phyloP scores from a whole-genome alignment of 345 rosid species.

The Eutrema yunnanense region DNA sequence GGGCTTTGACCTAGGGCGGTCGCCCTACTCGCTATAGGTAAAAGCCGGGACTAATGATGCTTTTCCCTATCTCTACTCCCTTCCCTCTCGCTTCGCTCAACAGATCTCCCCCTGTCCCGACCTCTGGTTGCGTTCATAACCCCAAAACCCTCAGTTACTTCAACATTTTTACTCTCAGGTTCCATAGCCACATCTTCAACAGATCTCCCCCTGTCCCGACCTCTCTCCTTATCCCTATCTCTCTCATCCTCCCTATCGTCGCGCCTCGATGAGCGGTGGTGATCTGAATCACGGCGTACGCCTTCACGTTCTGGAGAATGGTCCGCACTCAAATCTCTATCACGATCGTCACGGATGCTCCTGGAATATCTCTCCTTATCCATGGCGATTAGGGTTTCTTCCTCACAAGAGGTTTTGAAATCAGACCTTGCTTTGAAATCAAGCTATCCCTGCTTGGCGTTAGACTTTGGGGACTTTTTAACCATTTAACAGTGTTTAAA shows the following conservation, averaged over 20 bases:
- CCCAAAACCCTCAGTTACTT: constrained; percentile 20
- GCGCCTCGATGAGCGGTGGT: constrained; percentile 47
- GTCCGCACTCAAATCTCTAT: constrained; percentile 29
- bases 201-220: constrained; percentile 31
- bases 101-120: constrained; percentile 24
- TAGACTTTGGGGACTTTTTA: no score
- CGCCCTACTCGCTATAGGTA: no score
- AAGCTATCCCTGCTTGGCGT: no score
- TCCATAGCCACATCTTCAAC: constrained; percentile 31
- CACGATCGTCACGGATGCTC: constrained; percentile 45
- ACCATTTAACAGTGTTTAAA: no score
- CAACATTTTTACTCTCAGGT: constrained; percentile 12
- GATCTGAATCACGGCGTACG: constrained; percentile 41
- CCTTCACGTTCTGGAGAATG: neutral
- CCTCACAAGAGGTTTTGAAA: neutral
- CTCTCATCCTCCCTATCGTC: constrained; percentile 37
- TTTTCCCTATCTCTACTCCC: constrained; percentile 31
- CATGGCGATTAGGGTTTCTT: constrained; percentile 42
- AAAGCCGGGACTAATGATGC: constrained; percentile 30
- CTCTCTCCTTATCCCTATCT: constrained; percentile 31
- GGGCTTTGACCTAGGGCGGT: no score
- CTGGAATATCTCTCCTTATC: constrained; percentile 48
- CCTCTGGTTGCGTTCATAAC: constrained; percentile 32
- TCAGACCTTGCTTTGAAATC: no score
- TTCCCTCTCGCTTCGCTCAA: constrained; percentile 25